A percentile compares a stretch with the other conserved stretches of the same genome.
These are phyloP conservation scores for Monoraphidium neglectum DNA, from an alignment of 139 green algal species.

Conservation along the genomic window DNA sequence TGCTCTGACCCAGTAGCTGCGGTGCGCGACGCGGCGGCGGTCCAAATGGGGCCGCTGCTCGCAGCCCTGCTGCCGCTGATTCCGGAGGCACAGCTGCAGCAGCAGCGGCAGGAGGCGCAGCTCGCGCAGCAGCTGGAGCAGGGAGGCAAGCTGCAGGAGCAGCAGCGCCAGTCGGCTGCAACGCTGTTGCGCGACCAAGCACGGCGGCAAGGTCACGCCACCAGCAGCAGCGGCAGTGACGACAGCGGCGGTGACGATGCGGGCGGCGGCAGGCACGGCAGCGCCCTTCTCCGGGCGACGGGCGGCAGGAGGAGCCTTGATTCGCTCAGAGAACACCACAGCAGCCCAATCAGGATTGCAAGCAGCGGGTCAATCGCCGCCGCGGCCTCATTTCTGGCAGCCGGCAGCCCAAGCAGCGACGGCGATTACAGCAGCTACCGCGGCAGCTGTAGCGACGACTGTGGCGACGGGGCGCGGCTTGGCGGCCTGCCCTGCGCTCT, in stretches of 20 bases:
- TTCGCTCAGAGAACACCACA: too few species aligned
- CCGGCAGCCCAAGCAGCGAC: too few species aligned
- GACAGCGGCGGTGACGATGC: not conserved
- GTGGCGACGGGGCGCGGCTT: too few species aligned
- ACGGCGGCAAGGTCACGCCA: not conserved
- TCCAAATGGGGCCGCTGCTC: conserved; percentile 41
- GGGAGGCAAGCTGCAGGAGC: not conserved
- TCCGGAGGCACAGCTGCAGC: not conserved
- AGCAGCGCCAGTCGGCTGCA: not conserved
- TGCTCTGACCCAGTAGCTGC: conserved; percentile 51
- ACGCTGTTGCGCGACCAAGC: not conserved
- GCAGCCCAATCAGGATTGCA: too few species aligned
- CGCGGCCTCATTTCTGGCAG: too few species aligned
- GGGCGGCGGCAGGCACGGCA: not conserved
- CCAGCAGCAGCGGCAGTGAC: conserved; percentile 5
- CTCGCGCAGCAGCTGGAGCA: not conserved
- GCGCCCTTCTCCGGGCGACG: not conserved
- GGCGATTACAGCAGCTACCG: too few species aligned
- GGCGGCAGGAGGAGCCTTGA: too few species aligned
- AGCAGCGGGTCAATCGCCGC: too few species aligned
- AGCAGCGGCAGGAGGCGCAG: not conserved
- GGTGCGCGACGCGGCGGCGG: conserved; percentile 47
- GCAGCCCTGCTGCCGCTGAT: conserved; percentile 1
- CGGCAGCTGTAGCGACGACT: too few species aligned
- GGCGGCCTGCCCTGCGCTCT: too few species aligned